Evolutionary conservation across 2,329 filamentous ascomycete species (phyloP), one percentile per base, ranked within the genome.

Genomic region (Fusarium sp.): DNA sequence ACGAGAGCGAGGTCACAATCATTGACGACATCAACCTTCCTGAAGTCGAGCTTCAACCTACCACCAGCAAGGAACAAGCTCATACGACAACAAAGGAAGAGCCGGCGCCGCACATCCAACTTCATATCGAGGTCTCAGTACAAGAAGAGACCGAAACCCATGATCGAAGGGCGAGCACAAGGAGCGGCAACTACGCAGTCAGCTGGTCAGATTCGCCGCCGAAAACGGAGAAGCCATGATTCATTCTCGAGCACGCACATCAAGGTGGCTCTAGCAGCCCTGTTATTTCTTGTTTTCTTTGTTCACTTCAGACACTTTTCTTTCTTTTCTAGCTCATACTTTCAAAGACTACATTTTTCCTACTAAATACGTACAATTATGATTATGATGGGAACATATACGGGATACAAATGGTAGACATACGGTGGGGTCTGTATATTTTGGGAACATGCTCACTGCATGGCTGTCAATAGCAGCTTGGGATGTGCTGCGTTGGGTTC

Each of bases 1-100:
- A 70, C 25, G 78, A 75, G 37, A 80, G 75, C 69, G 76, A 79
- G 43, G 69, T 76, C 32, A 71, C 63, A 9, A 78, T 79, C 27
- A 66, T 77, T 12, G 71, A 77, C 5, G 56, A 64, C 1, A 32
- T 78, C 9, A 60, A 47, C 12, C 74, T 80, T 33, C 65, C 75
- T n/a, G 63, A 79, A 12, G 57, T 72, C 2, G 74, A 62, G 6
- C 62, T 59, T 20, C 63, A 66, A 17, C 25, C 65, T 3, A 57
- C 17, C 5, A 35, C 65, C 15, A 66, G 47, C 32, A 68, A 27
- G 27, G 40, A 59, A 8, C 43, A 68, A 0, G 22, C n/a, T n/a
- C 68, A 38, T 9, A 66, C 61, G 4, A 37, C 40, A 33, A 37
- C 45, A 4, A 63, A 47, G 17, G 62, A 69, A 9, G n/a, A 37